Base-by-base conservation (phyloP, 1,284 basidiomycete genomes). In the Chondrostereum purpureum region DNA sequence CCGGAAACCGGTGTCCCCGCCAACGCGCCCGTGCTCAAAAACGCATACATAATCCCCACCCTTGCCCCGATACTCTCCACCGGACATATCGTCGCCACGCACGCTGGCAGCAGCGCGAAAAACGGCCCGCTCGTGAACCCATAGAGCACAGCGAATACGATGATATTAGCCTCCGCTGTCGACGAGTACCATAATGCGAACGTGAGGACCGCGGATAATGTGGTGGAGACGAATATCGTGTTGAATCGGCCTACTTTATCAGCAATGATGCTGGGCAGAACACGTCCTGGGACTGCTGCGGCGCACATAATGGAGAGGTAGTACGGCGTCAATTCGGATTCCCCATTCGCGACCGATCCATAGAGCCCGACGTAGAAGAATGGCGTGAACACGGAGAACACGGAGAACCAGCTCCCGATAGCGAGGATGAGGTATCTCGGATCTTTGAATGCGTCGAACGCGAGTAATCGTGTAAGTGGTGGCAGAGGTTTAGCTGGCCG, bases 281-380 rank as follows among this genome's bases (percentile, higher is more conserved):
- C 52, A n/a, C 58, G 53, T 13, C 58, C 58, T 8, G 50, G 40
- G 13, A 59, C 55, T 16, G 55, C 51, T 4, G 53, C 50, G 22
- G 56, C 56, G 37, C 54, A 56, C 23, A 58, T 45, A 14, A 59
- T 58, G 3, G 58, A 33, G 14, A 59, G 48, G 35, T 56, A 56
- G 44, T 58, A 58, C 13, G 53, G 49, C 13, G 55, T 57, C 3
- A 59, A 34, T 4, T n/a, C 39, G 2, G 49, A 45, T 4, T 45
- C 44, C 3, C 54, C 54, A 44, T 51, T 48, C 11, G 53, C 53
- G 1, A 48, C 47, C 6, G 49, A 44, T 2, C 46, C 49, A 18
- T 55, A 57, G 8, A 55, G 36, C 3, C 55, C 56, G 31, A 59
- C 52, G 40, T 58, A 58, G 48, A 59, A 59, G 47, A 57, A 58